Evolutionary conservation across 2,329 filamentous ascomycete species (phyloP).

Genomic region (Metarhizium sp.): DNA sequence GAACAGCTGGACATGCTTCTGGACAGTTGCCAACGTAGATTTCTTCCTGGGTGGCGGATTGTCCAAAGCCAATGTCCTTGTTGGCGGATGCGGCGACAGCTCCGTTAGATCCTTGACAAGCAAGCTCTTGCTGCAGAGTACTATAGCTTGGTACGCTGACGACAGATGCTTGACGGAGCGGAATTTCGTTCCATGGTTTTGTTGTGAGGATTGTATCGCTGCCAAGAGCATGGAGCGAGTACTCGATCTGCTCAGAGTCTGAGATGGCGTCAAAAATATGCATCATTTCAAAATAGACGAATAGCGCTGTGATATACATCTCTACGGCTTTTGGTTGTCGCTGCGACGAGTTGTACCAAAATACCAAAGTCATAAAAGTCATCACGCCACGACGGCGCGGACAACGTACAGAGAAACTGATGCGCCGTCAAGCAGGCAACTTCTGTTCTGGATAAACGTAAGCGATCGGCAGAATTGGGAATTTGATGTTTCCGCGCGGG

Average conservation of each 20-base stretch:
- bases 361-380: slow-evolving; percentile 21
- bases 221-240: slow-evolving; percentile 11
- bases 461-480: too few species aligned
- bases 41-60: slow-evolving; percentile 27
- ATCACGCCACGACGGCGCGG: slow-evolving; percentile 11
- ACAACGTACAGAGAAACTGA: slow-evolving; percentile 21
- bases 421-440: slow-evolving; percentile 20
- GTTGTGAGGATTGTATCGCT: background rate
- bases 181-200: background rate
- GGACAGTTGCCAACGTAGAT: slow-evolving; percentile 23
- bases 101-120: slow-evolving; percentile 14
- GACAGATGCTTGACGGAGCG: slow-evolving; percentile 9
- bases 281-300: slow-evolving; percentile 16
- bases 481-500: too few species aligned
- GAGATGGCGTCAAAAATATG: slow-evolving; percentile 1
- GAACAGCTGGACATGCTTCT: slow-evolving; percentile 23
- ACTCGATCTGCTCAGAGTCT: slow-evolving; percentile 6
- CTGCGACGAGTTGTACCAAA: slow-evolving; percentile 24
- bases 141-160: slow-evolving; percentile 14
- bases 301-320: slow-evolving; percentile 21
- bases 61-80: slow-evolving; percentile 23
- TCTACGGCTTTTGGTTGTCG: slow-evolving; percentile 18
- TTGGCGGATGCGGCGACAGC: slow-evolving; percentile 24
- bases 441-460: slow-evolving; percentile 14
- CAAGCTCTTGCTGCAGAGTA: slow-evolving; percentile 13